These are phyloP conservation scores for Yamadazyma mexicana DNA, from an alignment of 1,139 yeast species.

Conservation along the genomic window DNA sequence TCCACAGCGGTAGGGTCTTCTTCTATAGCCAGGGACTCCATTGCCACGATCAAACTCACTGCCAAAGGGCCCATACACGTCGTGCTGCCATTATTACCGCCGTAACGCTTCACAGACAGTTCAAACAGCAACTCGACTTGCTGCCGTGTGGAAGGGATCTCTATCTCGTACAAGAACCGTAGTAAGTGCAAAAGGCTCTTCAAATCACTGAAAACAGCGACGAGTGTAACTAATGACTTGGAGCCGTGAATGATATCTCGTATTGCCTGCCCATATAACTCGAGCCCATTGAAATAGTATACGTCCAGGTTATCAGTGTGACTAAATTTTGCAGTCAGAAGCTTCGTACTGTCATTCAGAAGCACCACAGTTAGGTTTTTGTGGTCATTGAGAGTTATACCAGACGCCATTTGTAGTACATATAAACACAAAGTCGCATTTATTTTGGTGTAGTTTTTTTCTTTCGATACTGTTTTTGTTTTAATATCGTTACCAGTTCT, in stretches of 20 bases:
- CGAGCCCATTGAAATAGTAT: conserved; percentile 4
- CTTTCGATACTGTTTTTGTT: neutral
- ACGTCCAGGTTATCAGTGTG: neutral
- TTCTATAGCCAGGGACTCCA: conserved; percentile 11
- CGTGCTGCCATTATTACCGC: neutral
- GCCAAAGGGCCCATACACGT: conserved; percentile 1
- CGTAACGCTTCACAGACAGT: neutral
- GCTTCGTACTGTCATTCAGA: neutral
- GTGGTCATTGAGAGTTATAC: neutral
- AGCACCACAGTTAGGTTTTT: neutral
- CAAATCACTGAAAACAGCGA: neutral
- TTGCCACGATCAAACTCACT: conserved; percentile 1
- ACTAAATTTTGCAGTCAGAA: neutral
- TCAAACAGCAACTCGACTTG: neutral
- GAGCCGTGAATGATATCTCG: neutral
- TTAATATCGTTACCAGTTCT: neutral
- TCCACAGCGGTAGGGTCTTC: conserved; percentile 22
- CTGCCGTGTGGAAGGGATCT: neutral
- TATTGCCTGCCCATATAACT: conserved; percentile 1
- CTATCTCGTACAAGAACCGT: neutral
- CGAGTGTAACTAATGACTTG: neutral
- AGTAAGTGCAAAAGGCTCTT: neutral
- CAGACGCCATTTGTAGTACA: neutral
- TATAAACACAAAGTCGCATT: neutral
- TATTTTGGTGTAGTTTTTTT: too few relatives aligned